These are phyloP conservation scores for Umbelopsis sp. DNA, from an alignment of 192 early-diverging fungal genomes.

Conservation along the genomic window DNA sequence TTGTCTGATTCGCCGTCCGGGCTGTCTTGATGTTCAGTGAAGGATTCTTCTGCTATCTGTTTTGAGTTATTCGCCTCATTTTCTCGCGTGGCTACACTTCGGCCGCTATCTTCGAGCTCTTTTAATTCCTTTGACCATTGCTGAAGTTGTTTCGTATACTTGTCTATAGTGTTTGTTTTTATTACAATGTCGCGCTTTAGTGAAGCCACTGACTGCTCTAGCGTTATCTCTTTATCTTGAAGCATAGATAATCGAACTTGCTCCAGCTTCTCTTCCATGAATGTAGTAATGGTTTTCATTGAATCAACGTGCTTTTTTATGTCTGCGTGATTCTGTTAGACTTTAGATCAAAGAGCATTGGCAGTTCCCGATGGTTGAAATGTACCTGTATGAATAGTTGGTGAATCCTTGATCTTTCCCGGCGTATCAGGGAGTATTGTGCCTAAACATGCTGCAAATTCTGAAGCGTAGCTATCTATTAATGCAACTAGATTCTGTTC, in stretches of 20 bases:
- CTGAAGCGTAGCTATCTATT: neutral
- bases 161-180: constrained; percentile 23
- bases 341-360: neutral
- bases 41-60: neutral
- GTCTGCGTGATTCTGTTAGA: neutral
- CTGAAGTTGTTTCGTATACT: constrained; percentile 24
- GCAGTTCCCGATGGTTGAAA: neutral
- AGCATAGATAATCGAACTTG: constrained; percentile 20
- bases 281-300: neutral
- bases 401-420: constrained; percentile 5
- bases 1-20: constrained; percentile 32
- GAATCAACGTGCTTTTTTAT: neutral
- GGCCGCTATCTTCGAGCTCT: constrained; percentile 16
- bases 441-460: neutral
- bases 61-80: neutral
- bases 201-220: constrained; percentile 23
- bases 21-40: neutral
- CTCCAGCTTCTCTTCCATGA: constrained; percentile 16
- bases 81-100: neutral
- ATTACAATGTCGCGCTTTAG: constrained; percentile 30
- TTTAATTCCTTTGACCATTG: constrained; percentile 22
- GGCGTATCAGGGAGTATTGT: constrained; percentile 3
- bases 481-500: neutral
- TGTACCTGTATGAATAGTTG: constrained; percentile 1
- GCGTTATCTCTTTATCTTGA: constrained; percentile 17